These are phyloP conservation scores for Lachancea kluyveri DNA, from an alignment of 805 yeast genomes.

Conservation along the genomic window DNA sequence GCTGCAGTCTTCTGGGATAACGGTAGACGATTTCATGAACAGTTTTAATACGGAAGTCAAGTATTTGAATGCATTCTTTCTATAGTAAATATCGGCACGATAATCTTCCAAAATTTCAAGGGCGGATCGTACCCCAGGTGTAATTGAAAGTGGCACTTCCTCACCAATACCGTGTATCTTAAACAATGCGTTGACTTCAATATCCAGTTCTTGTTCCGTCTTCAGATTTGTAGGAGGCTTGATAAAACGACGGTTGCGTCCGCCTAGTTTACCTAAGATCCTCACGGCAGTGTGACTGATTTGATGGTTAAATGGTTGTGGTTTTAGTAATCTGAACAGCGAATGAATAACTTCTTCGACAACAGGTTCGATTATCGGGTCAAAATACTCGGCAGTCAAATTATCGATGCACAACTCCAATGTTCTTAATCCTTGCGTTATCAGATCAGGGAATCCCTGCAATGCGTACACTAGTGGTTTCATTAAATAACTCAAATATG, in stretches of 20 bases:
- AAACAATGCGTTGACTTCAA: conserved; percentile 64
- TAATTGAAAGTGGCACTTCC: conserved; percentile 65
- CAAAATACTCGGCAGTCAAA: conserved; percentile 91
- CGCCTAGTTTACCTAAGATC: conserved; percentile 92
- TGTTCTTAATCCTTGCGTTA: conserved; percentile 90
- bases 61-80: conserved; percentile 73
- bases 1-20: conserved; percentile 36
- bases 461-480: conserved; percentile 87
- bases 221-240: conserved; percentile 66
- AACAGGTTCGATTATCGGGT: conserved; percentile 95
- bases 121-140: conserved; percentile 80
- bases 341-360: conserved; percentile 92
- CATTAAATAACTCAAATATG: conserved; percentile 83
- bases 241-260: conserved; percentile 83
- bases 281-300: conserved; percentile 93
- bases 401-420: conserved; percentile 94
- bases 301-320: conserved; percentile 90
- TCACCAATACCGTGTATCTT: conserved; percentile 60
- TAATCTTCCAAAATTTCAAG: conserved; percentile 67
- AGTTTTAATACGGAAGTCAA: conserved; percentile 59
- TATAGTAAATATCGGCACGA: conserved; percentile 49
- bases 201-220: conserved; percentile 48
- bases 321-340: conserved; percentile 82
- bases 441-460: conserved; percentile 84
- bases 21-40: conserved; percentile 43